These are phyloP conservation scores for Hibiscus mutabilis DNA, from an alignment of 345 rosid species.

Conservation along the genomic window DNA sequence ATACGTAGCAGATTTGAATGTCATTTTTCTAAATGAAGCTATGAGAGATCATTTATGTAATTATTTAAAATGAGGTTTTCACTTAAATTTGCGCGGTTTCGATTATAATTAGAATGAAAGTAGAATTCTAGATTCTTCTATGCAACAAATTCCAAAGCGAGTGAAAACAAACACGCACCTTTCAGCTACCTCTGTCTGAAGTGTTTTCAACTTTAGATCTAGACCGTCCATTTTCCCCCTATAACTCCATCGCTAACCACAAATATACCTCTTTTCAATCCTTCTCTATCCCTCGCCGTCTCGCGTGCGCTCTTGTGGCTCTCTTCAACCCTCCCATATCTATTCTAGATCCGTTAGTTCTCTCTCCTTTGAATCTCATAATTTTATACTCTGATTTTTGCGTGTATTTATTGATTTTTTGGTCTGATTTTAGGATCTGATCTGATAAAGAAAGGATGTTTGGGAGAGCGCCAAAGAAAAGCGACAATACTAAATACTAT, in stretches of 20 bases:
- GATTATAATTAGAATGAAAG: not conserved
- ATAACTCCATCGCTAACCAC: not conserved
- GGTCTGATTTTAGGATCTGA: not conserved
- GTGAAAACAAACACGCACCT: not conserved
- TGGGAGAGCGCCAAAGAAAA: constrained; percentile 2
- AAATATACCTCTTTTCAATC: not conserved
- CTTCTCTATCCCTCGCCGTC: not conserved
- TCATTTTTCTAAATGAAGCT: no score
- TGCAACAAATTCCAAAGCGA: not conserved
- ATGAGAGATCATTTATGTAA: no score
- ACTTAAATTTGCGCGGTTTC: no score
- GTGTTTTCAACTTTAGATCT: not conserved
- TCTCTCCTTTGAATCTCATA: not conserved
- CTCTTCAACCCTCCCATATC: not conserved
- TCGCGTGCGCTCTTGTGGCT: constrained; percentile 1
- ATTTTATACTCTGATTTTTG: not conserved
- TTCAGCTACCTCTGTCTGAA: not conserved
- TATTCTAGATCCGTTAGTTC: not conserved
- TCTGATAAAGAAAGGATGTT: not conserved
- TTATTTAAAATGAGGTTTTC: no score
- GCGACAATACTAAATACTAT: constrained; percentile 2
- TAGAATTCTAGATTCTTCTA: not conserved
- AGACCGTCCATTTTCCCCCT: not conserved
- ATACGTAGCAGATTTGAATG: no score
- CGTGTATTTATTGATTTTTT: not conserved